Evolutionary conservation across 2,329 filamentous ascomycete genomes (phyloP).

Genomic region (Apiospora kogelbergensis): DNA sequence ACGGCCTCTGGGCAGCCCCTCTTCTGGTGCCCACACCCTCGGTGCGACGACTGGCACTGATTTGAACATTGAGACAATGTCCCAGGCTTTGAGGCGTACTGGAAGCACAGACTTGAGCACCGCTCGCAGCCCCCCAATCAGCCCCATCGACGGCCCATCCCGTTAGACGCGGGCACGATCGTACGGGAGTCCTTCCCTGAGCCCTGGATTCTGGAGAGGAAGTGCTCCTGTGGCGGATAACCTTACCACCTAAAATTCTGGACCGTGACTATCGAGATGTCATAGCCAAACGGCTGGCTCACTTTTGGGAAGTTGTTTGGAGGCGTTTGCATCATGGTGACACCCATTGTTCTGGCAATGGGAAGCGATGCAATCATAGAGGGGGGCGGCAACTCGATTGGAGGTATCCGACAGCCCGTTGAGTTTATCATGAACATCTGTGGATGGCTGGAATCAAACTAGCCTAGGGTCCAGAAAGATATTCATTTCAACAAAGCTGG

Average conservation of each 20-base stretch:
- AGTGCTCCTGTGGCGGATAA: background rate
- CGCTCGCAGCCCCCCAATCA: conserved; percentile 56
- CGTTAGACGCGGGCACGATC: conserved; percentile 18
- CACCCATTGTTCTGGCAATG: background rate
- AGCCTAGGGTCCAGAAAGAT: background rate
- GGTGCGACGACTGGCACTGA: conserved; percentile 57
- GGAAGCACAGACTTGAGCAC: conserved; percentile 75
- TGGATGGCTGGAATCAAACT: background rate
- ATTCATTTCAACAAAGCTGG: background rate
- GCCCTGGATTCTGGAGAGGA: background rate
- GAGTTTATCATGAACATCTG: background rate
- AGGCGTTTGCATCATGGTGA: background rate
- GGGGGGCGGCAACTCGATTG: background rate
- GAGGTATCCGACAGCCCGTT: background rate
- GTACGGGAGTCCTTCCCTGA: background rate
- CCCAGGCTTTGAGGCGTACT: conserved; percentile 81
- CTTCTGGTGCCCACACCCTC: conserved; percentile 50
- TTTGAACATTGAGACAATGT: conserved; percentile 90
- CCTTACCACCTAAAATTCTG: background rate
- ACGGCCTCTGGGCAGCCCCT: conserved; percentile 64
- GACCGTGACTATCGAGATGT: background rate
- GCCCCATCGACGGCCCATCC: conserved; percentile 51
- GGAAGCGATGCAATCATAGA: background rate
- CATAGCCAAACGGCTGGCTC: background rate
- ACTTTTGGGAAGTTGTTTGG: background rate